Conservation (phyloP, 169 alveolate genomes). For the Eimeria maxima region DNA sequence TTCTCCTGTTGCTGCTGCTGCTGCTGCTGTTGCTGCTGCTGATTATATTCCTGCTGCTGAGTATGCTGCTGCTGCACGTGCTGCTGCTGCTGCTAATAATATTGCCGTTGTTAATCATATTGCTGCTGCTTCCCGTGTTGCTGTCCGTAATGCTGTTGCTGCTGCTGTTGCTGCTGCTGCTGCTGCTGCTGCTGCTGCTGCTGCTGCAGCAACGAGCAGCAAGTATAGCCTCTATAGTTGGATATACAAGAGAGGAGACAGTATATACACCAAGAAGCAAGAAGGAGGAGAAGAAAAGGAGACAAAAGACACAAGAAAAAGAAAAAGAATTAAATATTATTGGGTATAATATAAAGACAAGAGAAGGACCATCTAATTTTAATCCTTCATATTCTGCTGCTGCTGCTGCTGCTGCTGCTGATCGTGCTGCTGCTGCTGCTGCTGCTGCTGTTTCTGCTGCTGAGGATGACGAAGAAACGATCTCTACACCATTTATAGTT, state of each 20-base stretch:
- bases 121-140: too few relatives aligned
- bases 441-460: not conserved
- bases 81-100: not conserved
- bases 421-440: not conserved
- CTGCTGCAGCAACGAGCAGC: constrained; percentile 22
- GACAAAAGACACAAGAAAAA: constrained; percentile 39
- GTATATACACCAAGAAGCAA: constrained; percentile 60
- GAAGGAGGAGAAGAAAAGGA: constrained; percentile 43
- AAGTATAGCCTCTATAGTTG: constrained; percentile 21
- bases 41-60: constrained; percentile 14
- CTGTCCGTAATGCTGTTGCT: not conserved
- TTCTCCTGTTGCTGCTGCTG: too few relatives aligned
- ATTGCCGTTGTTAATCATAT: too few relatives aligned
- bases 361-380: constrained; percentile 44
- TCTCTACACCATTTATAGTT: too few relatives aligned
- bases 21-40: constrained; percentile 24
- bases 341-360: constrained; percentile 72
- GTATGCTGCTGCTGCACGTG: constrained; percentile 23
- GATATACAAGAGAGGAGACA: constrained; percentile 56
- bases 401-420: constrained; percentile 25
- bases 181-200: constrained; percentile 47
- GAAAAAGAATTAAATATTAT: constrained; percentile 16
- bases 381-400: not conserved
- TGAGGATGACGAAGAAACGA: too few relatives aligned
- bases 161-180: constrained; percentile 28